Base-by-base conservation (phyloP, 2,329 filamentous ascomycete species). In the Dactylellina leptospora region DNA sequence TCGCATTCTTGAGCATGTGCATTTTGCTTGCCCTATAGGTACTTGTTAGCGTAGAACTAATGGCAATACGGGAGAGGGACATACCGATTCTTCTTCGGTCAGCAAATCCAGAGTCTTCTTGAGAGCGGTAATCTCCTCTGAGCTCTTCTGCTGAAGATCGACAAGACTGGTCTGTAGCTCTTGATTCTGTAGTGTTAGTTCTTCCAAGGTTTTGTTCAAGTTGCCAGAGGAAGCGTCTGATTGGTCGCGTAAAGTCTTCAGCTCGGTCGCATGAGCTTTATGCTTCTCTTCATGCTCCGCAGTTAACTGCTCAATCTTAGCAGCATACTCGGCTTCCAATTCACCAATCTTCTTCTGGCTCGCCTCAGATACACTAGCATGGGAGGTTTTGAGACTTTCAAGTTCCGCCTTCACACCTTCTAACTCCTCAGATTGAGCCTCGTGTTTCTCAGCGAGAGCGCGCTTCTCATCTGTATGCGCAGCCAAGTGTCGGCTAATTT, bases 381-480 rank as follows among this genome's bases (percentile, higher is more conserved):
- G 68, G 4, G 53, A 18, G 28, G 40, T 22, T 22, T 64, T 72
- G 10, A 72, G 45, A 10, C 27, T 38, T 47, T 60, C 68, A 16
- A 72, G n/a, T 36, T 72, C 50, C 8, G 53, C 38, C 9, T 40
- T 56, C 22, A 50, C 23, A 11, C 22, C 28, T 18, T 72, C 68
- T 4, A 72, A 33, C 28, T 72, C 68, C 16, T 64, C 59, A 8
- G 30, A 44, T 9, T 64, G 68, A 18, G 45, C 36, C 25, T 72
- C 68, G 27, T 58, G 40, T 42, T 33, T 64, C 18, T 72, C 68
- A 1, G 68, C 68, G 4, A 72, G 59, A 25, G 47, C 45, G 9
- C 68, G 59, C 40, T 72, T 72, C 40, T 72, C 59, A 33, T 72
- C 59, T 0, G 68, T 63, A 22, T 72, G 51, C 2, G 68, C 53